Base-by-base conservation (phyloP, 441 rosid genomes). In the Eugenia klotzschiana region DNA sequence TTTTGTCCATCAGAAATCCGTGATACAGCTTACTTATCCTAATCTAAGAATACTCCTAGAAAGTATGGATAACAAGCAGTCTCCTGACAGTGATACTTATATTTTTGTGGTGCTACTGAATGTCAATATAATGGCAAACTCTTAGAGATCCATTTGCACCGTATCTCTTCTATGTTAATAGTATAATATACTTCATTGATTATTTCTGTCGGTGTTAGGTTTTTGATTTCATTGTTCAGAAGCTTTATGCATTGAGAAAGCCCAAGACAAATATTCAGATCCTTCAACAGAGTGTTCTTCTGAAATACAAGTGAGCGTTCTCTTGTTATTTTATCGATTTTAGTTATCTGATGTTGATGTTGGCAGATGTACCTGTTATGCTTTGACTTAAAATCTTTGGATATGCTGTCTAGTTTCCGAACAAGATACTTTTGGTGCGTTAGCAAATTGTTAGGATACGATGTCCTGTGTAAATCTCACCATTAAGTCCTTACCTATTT, bases 221-320 rank as follows among this genome's bases (percentile, higher is more conserved):
- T 80, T 97, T 94, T 93, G 99, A 97, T 84, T 96, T 97, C 91
- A 93, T 96, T 83, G 97, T 96, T 88, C 99, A 96, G 91, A 97
- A 97, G 91, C 99, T 97, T 82, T 89, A 94, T 87, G 98, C 99
- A 40, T 87, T 97, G 87, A 94, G 99, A 87, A 97, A 97, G 90
- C 99, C 99, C 77, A 97, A 97, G 93, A 97, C 99, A 85, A 97
- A 97, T 88, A 94, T 97, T 86, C 99, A 97, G 89, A 96, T 97
- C 87, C 98, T 97, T 91, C 99, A 97, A 87, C 99, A 96, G 88
- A 97, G 93, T 91, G 98, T 97, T 87, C 93, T 96, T 89, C 88
- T 96, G 84, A 97, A 97, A 83, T 96, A 96, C 95, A 96, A 94
- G 99, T 97, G 87, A 90, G 98, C 86, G 56, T 72, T 87, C 33